These are phyloP conservation scores for Saturnispora hagleri DNA, from an alignment of 805 yeast genomes.

Conservation along the genomic window DNA sequence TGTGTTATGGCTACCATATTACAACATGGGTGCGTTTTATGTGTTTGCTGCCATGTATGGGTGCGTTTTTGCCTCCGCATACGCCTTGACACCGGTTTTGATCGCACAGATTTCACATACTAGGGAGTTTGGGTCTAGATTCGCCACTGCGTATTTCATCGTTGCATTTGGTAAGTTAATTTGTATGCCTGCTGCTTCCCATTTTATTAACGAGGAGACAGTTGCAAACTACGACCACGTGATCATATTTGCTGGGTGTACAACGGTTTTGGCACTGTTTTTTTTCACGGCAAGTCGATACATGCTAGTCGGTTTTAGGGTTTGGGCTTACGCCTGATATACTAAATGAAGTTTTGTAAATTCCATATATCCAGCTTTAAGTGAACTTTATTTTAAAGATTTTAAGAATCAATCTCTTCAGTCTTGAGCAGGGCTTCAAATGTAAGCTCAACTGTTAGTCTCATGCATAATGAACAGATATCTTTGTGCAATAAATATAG, in stretches of 20 bases:
- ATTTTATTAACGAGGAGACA: slow-evolving; percentile 29
- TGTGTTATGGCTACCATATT: slow-evolving; percentile 53
- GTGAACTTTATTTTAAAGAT: too few relatives aligned
- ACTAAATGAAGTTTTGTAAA: too few relatives aligned
- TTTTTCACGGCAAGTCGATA: slow-evolving; percentile 4
- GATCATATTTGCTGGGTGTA: slow-evolving; percentile 21
- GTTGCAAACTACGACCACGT: slow-evolving; percentile 17
- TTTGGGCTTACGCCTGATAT: slow-evolving; percentile 21
- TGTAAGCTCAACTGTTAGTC: too few relatives aligned
- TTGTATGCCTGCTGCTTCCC: slow-evolving; percentile 42
- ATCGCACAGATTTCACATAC: slow-evolving; percentile 53
- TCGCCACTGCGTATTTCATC: slow-evolving; percentile 54
- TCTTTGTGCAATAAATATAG: too few relatives aligned
- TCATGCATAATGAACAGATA: too few relatives aligned
- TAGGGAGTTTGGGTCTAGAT: slow-evolving; percentile 55
- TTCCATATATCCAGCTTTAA: too few relatives aligned
- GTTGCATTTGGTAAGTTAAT: slow-evolving; percentile 42
- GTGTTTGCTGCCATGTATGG: slow-evolving; percentile 43
- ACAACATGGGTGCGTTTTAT: slow-evolving; percentile 33
- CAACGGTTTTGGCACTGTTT: slow-evolving; percentile 17
- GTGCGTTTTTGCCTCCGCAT: slow-evolving; percentile 44
- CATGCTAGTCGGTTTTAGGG: slow-evolving; percentile 13
- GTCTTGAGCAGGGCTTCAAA: too few relatives aligned
- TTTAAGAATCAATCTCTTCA: too few relatives aligned
- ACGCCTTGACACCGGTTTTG: slow-evolving; percentile 56